Evolutionary conservation across 148 eudicot genomes (phyloP), one percentile per base, ranked within the genome.

Genomic region (Rhododendron ovatum): DNA sequence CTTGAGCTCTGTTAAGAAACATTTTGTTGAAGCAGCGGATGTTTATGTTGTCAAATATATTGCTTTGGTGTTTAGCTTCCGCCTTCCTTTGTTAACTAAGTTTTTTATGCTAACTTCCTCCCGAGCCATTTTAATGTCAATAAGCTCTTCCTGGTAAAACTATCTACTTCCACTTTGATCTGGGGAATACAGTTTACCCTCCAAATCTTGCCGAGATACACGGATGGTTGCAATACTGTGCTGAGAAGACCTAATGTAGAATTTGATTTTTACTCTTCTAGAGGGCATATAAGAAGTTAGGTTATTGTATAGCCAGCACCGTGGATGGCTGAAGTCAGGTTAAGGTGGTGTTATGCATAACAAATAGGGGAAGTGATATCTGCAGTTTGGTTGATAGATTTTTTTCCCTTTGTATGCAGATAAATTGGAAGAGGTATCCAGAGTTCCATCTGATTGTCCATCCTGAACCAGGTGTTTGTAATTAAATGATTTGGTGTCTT

Each of bases 401-500:
- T 53, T 30, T 3, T 39, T 39, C 41, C 9, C 24, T 82, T 28
- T 30, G 59, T 85, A 5, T 87, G 90, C 92, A 95, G 98, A 91
- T 95, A 80, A 92, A 95, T 83, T 95, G 98, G 98, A 90, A 89
- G 88, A 93, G 78, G 67, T 95, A 94, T 88, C 95, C 96, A 28
- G 98, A 95, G 89, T 94, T 95, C 87, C 94, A 92, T 84, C 83
- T 81, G 48, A 81, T 73, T 41, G 76, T 78, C 80, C 84, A 86
- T 73, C 81, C 75, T 53, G 85, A 82, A 76, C 15, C 82, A 82
- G 88, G 88, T 86, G 33, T n/a, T 65, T 75, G n/a, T 39, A 75
- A 39, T 17, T 37, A 10, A 17, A 35, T 35, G 39, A 18, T 75
- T 39, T 75, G 79, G 48, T 75, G n/a, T 33, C 80, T 67, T 24